Base-by-base conservation (phyloP, 2,329 filamentous ascomycete species). In the Cadophora gregata region DNA sequence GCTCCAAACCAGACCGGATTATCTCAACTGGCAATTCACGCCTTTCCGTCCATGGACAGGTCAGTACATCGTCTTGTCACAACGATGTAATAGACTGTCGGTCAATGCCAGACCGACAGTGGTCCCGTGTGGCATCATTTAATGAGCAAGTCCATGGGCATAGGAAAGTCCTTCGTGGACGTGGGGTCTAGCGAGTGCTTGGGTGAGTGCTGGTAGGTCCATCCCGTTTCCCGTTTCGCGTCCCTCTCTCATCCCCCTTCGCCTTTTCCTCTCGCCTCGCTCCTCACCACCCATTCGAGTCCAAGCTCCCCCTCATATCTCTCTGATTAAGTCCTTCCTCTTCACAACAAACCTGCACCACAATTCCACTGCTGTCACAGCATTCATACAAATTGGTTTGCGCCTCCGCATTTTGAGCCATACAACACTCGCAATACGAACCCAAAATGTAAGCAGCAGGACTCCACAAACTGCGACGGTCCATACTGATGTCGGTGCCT, bases 401-500 rank as follows among this genome's bases (percentile, higher is more conserved):
- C 51, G 42, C 56, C 51, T n/a, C 10, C 25, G 24, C 29, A 25
- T 51, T 4, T 25, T 53, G n/a, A 10, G 45, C 59, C 42, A 25
- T 36, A 53, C 12, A 51, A 27, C 8, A n/a, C 27, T 47, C 36
- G 12, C 27, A 62, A 19, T 55, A 25, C 47, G n/a, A 47, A 29
- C 31, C 50, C 19, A 58, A 63, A 58, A 65, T 45, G 64, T 68
- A 59, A 48, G 66, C 25, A 24, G 50, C 61, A 62, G 25, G 19
- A 59, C 14, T 50, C 25, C 59, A n/a, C 19, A 12, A 45, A 10
- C 31, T 42, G 12, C 8, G 51, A 48, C 45, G 24, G 29, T 21
- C 29, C 55, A 47, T 53, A 56, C 68, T 71, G 58, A 71, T 50
- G 36, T 67, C 42, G 67, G 51, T 66, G 69, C 68, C 66, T 70